Base-by-base conservation (phyloP, 352 stramenopile genomes). In the Globisporangium cystogenes region DNA sequence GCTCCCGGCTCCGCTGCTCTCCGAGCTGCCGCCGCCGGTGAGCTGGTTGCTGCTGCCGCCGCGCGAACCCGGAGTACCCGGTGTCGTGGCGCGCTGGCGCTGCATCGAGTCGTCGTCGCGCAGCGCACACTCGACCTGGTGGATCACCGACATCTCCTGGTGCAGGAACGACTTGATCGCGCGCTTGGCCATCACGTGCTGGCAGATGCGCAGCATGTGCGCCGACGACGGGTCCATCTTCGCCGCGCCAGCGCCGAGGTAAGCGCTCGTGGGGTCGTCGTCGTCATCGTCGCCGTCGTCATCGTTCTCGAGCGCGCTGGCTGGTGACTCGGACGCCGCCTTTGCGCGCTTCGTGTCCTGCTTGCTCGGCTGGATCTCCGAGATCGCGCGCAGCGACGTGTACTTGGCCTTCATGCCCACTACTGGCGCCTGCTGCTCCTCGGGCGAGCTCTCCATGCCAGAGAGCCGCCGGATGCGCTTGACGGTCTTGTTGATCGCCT, bases 121-220 rank as follows among this genome's bases (percentile, higher is more conserved):
- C 42, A 88, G 31, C 8, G 54, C 41, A 8, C 67, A 53, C 48
- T 88, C 77, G 16, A 80, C 73, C 26, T 77, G 71, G 16, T 70
- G 72, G 33, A 89, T 86, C 26, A 83, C 67, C 12, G 75, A 86
- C 63, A 72, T 70, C 49, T 86, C 72, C 29, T 86, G 71, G 2
- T 66, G 74, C 44, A 85, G 31, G 40, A 87, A 85, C 14, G 74
- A 54, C 41, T 86, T 85, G 56, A 87, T 76, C 4, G 78, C 72
- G 36, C 76, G 71, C 51, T 89, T 89, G 11, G 75, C 72, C 44
- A 89, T 89, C 31, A 86, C 75, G 33, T 89, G 78, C 41, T 83
- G 78, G 36, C 78, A 89, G 27, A 89, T 83, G 4, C 76, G 75
- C 41, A 89, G 43, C 57, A 89, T 72, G 31, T 89, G 71, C 11